These are phyloP conservation scores for Phytomonas serpens DNA, from an alignment of 208 protist genomes.

Conservation along the genomic window DNA sequence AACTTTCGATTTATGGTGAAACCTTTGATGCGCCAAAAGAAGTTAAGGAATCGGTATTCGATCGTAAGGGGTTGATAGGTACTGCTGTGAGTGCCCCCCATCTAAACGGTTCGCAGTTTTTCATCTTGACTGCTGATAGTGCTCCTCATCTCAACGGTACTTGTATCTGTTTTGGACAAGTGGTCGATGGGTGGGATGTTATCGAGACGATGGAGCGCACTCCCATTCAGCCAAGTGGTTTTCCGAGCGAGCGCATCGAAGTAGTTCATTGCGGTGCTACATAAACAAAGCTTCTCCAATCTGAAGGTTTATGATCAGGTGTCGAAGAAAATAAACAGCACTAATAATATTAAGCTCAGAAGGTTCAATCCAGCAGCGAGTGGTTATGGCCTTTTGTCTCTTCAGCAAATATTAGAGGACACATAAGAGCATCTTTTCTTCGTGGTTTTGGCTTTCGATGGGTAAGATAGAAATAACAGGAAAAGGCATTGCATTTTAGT, in stretches of 20 bases:
- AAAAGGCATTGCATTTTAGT: neutral
- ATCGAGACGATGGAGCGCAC: slow-evolving; percentile 70
- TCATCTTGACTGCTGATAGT: slow-evolving; percentile 69
- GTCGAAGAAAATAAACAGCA: neutral
- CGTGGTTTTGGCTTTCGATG: neutral
- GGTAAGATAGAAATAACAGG: neutral
- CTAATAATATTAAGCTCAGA: neutral
- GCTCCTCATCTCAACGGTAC: slow-evolving; percentile 85
- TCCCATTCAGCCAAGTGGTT: slow-evolving; percentile 30
- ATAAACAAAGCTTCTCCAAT: neutral
- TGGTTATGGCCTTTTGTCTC: neutral
- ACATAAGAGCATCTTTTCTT: neutral
- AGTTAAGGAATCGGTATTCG: slow-evolving; percentile 85
- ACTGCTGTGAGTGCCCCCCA: slow-evolving; percentile 97
- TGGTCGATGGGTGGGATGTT: slow-evolving; percentile 76
- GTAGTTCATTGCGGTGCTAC: slow-evolving; percentile 57
- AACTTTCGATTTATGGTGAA: slow-evolving; percentile 96
- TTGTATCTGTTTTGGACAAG: slow-evolving; percentile 94
- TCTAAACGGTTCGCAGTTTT: slow-evolving; percentile 95
- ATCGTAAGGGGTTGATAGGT: slow-evolving; percentile 87
- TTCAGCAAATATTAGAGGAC: neutral
- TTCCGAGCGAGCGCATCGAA: slow-evolving; percentile 27
- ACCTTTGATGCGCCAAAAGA: slow-evolving; percentile 93
- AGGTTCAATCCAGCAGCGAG: neutral
- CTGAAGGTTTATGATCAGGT: slow-evolving; percentile 13